These are phyloP conservation scores for Xylaria palmicola DNA, from an alignment of 495 filamentous ascomycete species.

Conservation along the genomic window DNA sequence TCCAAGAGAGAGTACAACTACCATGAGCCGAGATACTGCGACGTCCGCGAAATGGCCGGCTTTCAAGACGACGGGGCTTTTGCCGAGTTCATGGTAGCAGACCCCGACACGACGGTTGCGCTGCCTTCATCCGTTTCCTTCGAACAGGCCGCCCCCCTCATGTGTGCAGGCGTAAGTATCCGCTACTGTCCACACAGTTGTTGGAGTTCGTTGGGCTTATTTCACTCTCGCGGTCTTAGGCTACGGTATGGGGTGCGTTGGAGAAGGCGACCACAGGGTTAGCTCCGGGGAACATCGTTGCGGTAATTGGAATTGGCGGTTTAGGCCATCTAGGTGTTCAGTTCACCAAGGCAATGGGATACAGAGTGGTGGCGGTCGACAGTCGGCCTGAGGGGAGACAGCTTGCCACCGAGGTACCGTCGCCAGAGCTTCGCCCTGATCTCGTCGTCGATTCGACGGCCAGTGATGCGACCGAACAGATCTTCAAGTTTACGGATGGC, in stretches of 20 bases:
- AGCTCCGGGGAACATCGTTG: slow-evolving; percentile 17
- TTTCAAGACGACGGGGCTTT: slow-evolving; percentile 32
- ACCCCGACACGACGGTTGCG: slow-evolving; percentile 27
- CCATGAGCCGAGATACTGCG: slow-evolving; percentile 23
- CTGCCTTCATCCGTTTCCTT: slow-evolving; percentile 35
- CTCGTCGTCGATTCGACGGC: neutral
- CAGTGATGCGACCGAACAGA: neutral
- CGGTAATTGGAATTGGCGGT: slow-evolving; percentile 27
- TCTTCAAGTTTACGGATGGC: slow-evolving; percentile 8
- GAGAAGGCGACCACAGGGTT: slow-evolving; percentile 1
- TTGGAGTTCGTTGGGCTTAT: neutral
- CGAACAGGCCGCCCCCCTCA: slow-evolving; percentile 37
- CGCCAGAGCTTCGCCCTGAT: neutral
- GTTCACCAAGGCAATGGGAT: slow-evolving; percentile 29
- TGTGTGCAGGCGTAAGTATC: slow-evolving; percentile 36
- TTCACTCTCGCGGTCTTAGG: neutral
- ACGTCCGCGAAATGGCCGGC: slow-evolving; percentile 20
- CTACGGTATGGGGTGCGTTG: slow-evolving; percentile 20
- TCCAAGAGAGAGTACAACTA: slow-evolving; percentile 9
- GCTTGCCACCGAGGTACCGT: slow-evolving; percentile 1
- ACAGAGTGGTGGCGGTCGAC: slow-evolving; percentile 25
- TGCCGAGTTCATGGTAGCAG: slow-evolving; percentile 35
- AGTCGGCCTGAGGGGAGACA: neutral
- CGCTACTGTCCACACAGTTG: neutral
- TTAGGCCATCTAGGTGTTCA: slow-evolving; percentile 31